Base-by-base conservation (phyloP, 805 yeast species). In the Candida silvicultrix region DNA sequence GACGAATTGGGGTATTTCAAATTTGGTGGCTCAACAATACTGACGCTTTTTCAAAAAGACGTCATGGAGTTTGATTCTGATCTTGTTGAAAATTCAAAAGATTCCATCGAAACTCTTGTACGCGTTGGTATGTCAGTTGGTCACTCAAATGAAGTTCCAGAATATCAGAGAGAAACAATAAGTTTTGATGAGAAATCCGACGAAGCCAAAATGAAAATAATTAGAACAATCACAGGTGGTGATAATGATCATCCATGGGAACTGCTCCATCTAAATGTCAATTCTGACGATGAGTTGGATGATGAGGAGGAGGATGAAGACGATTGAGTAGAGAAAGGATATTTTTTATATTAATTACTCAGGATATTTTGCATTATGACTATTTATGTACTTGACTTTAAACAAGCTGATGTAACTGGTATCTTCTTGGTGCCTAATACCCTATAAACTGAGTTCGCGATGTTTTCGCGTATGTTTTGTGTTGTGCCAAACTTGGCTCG, bases 1-100 rank as follows among this genome's bases (percentile, higher is more conserved):
- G 90, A 86, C 38, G 98, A 92, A 57, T 65, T 92, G 23, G 99
- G 99, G 0, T 92, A 88, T 60, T 92, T 92, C 74, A 88, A 90
- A 60, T 92, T 92, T 68, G 99, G 99, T 14, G 99, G 99, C 0
- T 86, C 96, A 0, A 94, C 99, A 0, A 74, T 89, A 7, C 66
- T 92, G 3, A 62, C 85, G 1, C 60, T 94, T 7, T 78, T 89
- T 54, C 81, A 82, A 45, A 60, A 68, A 11, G 63, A 65, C 3
- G 55, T 48, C 8, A 71, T 85, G 55, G 49, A 52, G 22, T 84
- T 89, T 58, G 99, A 92, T 63, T 63, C 80, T 0, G 98, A 92
- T 63, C 60, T 92, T 18, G 59, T 76, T 8, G 64, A 73, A 25
- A 94, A 90, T 60, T 85, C 97, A 0, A 63, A 61, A 25, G 75